Evolutionary conservation across 257 asterid species (phyloP).

Genomic region (Marsdenia floribunda): DNA sequence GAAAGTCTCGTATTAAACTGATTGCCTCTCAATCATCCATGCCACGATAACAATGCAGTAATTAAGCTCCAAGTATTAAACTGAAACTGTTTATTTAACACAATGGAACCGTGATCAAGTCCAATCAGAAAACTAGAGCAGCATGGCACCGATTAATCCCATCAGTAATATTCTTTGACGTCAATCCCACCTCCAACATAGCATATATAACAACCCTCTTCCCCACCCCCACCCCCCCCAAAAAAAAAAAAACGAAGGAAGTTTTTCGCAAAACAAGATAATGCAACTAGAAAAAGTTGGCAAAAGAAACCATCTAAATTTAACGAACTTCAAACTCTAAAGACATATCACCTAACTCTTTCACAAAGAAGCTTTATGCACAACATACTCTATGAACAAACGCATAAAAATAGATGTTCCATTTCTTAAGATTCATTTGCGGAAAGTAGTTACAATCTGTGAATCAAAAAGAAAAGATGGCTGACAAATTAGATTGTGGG

Average conservation of each 20-base stretch:
- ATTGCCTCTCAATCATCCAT: background rate
- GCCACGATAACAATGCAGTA: background rate
- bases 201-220: background rate
- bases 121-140: background rate
- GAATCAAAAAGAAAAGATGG: slow-evolving; percentile 2
- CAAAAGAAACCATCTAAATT: background rate
- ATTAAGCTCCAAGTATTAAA: background rate
- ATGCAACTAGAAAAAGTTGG: background rate
- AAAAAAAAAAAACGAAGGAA: background rate
- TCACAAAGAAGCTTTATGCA: background rate
- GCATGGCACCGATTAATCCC: background rate
- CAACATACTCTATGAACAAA: background rate
- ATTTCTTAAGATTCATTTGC: background rate
- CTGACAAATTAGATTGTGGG: background rate
- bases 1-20: background rate
- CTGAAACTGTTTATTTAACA: background rate
- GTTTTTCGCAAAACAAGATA: background rate
- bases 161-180: background rate
- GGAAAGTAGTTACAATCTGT: background rate
- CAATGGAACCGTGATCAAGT: background rate
- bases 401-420: background rate
- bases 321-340: background rate
- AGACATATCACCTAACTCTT: background rate
- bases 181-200: background rate
- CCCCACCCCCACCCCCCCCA: background rate